Evolutionary conservation across 164 flowering plant genomes (phyloP).

Genomic region (Magnolia kwangsiensis): DNA sequence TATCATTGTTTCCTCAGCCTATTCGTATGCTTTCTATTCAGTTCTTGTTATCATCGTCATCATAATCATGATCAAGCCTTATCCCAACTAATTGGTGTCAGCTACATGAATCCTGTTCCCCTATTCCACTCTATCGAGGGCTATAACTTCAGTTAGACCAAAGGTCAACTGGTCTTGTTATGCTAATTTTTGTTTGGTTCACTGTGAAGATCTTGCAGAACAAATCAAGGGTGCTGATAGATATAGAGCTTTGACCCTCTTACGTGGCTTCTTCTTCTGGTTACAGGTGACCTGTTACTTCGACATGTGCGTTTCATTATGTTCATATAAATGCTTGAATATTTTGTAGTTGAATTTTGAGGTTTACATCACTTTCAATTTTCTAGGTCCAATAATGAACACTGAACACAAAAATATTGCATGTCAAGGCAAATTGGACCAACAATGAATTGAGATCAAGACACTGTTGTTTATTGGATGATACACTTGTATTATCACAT

Average conservation of each 20-base stretch:
- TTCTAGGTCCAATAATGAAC: background rate
- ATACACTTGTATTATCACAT: background rate
- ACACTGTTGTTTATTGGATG: background rate
- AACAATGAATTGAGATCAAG: background rate
- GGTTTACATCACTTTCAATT: background rate
- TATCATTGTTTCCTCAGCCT: background rate
- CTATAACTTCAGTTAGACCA: too few relatives aligned
- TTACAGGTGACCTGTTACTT: conserved; percentile 26
- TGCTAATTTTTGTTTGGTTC: too few relatives aligned
- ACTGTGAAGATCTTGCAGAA: conserved; percentile 12
- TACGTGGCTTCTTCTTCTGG: conserved; percentile 52
- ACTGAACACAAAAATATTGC: too few relatives aligned
- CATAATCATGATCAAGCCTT: too few relatives aligned
- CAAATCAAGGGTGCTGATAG: conserved; percentile 22
- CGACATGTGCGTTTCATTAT: background rate
- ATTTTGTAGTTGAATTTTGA: conserved; percentile 2
- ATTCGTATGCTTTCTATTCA: background rate
- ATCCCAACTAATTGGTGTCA: too few relatives aligned
- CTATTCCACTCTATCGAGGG: too few relatives aligned
- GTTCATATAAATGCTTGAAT: conserved; percentile 1
- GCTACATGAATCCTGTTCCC: too few relatives aligned
- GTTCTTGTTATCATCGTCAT: background rate
- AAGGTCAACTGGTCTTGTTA: background rate
- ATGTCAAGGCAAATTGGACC: background rate
- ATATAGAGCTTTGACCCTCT: conserved; percentile 25